These are phyloP conservation scores for Recurvomyces mirabilis DNA, from an alignment of 495 filamentous ascomycete genomes.

Conservation along the genomic window DNA sequence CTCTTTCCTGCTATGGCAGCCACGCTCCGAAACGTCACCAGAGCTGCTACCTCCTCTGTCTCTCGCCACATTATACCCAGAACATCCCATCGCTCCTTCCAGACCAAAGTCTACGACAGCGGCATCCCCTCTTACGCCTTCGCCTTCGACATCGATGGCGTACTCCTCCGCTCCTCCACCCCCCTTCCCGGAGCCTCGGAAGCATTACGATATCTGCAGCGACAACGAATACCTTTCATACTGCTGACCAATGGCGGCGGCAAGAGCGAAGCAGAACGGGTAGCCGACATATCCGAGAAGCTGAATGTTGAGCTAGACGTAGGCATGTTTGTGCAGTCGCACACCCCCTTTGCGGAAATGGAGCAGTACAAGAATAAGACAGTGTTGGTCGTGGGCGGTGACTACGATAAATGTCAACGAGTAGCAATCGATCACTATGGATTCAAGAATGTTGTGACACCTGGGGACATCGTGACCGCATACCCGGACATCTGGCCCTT, in stretches of 20 bases:
- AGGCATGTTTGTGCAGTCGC: slow-evolving; percentile 67
- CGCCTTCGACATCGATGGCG: slow-evolving; percentile 91
- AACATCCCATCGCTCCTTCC: slow-evolving; percentile 14
- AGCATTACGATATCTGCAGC: slow-evolving; percentile 59
- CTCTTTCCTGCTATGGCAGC: too few relatives aligned
- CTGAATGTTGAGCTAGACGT: slow-evolving; percentile 49
- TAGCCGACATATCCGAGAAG: slow-evolving; percentile 54
- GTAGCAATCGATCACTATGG: slow-evolving; percentile 71
- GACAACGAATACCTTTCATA: slow-evolving; percentile 65
- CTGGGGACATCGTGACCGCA: slow-evolving; percentile 67
- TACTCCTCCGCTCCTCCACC: slow-evolving; percentile 73
- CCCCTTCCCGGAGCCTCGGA: slow-evolving; percentile 73
- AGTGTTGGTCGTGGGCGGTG: slow-evolving; percentile 72
- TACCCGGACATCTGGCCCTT: slow-evolving; percentile 76
- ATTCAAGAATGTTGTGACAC: slow-evolving; percentile 73
- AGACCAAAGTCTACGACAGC: slow-evolving; percentile 6
- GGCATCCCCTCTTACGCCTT: slow-evolving; percentile 57
- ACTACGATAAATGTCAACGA: slow-evolving; percentile 58
- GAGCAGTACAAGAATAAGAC: slow-evolving; percentile 54
- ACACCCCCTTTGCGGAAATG: slow-evolving; percentile 64
- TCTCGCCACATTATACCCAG: too few relatives aligned
- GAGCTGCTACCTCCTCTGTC: too few relatives aligned
- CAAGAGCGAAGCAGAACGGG: slow-evolving; percentile 59
- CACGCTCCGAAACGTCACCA: too few relatives aligned
- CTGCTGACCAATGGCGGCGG: slow-evolving; percentile 85